Evolutionary conservation across 495 filamentous ascomycete species (phyloP).

Genomic region (Tuber microsphaerosporum): DNA sequence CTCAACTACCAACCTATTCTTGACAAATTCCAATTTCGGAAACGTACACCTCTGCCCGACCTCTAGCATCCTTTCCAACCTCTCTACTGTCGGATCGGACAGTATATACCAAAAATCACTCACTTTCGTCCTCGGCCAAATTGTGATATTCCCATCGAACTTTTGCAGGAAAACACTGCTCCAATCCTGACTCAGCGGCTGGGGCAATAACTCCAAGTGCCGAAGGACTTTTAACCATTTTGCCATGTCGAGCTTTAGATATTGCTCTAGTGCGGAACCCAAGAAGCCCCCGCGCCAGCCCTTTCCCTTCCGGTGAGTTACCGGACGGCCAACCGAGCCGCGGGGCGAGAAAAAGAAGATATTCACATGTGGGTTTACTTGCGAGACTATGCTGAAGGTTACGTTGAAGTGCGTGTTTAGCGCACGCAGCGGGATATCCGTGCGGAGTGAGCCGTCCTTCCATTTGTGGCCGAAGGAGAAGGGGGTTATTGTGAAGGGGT

Average conservation of each 20-base stretch:
- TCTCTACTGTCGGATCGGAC: slow-evolving; percentile 64
- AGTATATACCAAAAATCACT: slow-evolving; percentile 83
- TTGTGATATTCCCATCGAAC: slow-evolving; percentile 89
- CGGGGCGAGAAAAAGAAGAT: slow-evolving; percentile 96
- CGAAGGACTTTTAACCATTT: slow-evolving; percentile 95
- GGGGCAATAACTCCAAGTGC: slow-evolving; percentile 82
- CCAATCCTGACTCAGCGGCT: slow-evolving; percentile 93
- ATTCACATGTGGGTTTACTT: slow-evolving; percentile 96
- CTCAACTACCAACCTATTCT: slow-evolving; percentile 78
- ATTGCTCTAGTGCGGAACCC: slow-evolving; percentile 84
- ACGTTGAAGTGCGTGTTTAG: slow-evolving; percentile 96
- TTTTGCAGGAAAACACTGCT: slow-evolving; percentile 89
- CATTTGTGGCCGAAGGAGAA: slow-evolving; percentile 96
- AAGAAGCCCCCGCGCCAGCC: slow-evolving; percentile 96
- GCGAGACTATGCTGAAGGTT: slow-evolving; percentile 89
- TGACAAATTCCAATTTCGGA: slow-evolving; percentile 82
- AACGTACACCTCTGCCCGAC: slow-evolving; percentile 79
- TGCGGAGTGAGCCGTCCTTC: slow-evolving; percentile 91
- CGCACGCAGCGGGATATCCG: slow-evolving; percentile 89
- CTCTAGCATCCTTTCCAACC: slow-evolving; percentile 79
- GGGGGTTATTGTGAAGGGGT: slow-evolving; percentile 58
- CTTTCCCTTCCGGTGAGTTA: slow-evolving; percentile 85
- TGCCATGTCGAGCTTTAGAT: slow-evolving; percentile 85
- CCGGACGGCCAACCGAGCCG: slow-evolving; percentile 81
- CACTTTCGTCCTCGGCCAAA: slow-evolving; percentile 72